Percentiles rank a stretch among this genome's conserved stretches.
Conservation (phyloP, 371 early-diverging fungal genomes). For the Rhizopus delemar region DNA sequence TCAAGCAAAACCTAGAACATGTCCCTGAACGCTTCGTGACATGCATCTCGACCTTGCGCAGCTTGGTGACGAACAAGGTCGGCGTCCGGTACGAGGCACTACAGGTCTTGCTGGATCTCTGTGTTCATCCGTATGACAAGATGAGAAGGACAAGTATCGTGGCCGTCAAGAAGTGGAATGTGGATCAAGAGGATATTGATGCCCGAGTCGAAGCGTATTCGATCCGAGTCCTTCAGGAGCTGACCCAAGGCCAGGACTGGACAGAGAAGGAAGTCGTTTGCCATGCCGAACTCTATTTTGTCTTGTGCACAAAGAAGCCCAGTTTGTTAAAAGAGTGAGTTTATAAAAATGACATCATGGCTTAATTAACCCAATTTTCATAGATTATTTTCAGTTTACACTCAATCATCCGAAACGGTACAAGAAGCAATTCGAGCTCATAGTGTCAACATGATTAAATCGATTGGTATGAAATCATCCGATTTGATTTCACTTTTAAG, state of each 20-base stretch:
- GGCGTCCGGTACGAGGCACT: slow-evolving; percentile 35
- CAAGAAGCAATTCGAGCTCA: slow-evolving; percentile 64
- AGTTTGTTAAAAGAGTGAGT: slow-evolving; percentile 45
- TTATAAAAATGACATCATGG: slow-evolving; percentile 10
- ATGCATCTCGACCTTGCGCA: slow-evolving; percentile 42
- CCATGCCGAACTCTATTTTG: slow-evolving; percentile 48
- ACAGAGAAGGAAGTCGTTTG: slow-evolving; percentile 39
- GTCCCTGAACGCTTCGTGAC: slow-evolving; percentile 46
- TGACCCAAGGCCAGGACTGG: too few relatives aligned
- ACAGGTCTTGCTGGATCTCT: slow-evolving; percentile 39
- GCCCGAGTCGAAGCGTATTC: slow-evolving; percentile 56
- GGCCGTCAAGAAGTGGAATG: slow-evolving; percentile 64
- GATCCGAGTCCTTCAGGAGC: slow-evolving; percentile 36
- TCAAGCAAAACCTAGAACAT: slow-evolving; percentile 31
- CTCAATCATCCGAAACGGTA: slow-evolving; percentile 46
- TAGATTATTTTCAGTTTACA: slow-evolving; percentile 65
- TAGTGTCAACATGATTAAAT: slow-evolving; percentile 75
- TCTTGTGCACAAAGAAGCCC: slow-evolving; percentile 43
- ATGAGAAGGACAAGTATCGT: slow-evolving; percentile 59
- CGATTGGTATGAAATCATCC: slow-evolving; percentile 64
- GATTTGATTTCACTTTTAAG: slow-evolving; percentile 64
- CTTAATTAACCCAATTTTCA: neutral
- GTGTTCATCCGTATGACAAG: slow-evolving; percentile 38
- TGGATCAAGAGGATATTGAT: slow-evolving; percentile 52
- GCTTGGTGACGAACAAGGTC: slow-evolving; percentile 33